Evolutionary conservation across 169 alveolate genomes (phyloP), one percentile per base, ranked within the genome.

Genomic region (Pseudocohnilembus persalinus): DNA sequence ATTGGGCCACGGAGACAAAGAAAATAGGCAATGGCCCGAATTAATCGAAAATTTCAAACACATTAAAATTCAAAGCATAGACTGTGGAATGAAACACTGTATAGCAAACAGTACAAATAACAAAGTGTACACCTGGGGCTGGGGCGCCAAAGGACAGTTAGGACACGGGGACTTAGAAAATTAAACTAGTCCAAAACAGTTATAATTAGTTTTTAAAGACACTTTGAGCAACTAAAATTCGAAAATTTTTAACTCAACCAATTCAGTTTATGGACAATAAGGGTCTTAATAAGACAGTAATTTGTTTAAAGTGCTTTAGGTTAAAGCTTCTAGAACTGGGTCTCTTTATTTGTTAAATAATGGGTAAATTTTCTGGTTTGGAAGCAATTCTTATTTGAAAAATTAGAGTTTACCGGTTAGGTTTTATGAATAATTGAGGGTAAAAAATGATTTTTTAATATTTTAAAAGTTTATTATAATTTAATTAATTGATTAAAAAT

Each of bases 111-210:
- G 94, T 26, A 74, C 94, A 30, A 89, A 93, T 16, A 96, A 95
- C n/a, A 92, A 93, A 77, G 90, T 95, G 0, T 95, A 93, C 83
- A 93, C 96, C 6, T 95, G 98, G 98, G 98, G 98, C 27, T 95
- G 95, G 95, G 97, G 98, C 32, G 87, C 91, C n/a, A 90, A 88
- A 85, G 98, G 98, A n/a, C 91, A 95, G 85, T 87, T 95, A 34
- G 98, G 98, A 0, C 93, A 90, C 77, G 92, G 93, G 68, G 83
- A 87, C 64, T 81, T 74, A 74, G 84, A 88, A 29, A 92, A 93
- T 82, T 92, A 91, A 87, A 49, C 90, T 1, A 80, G 83, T n/a
- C 97, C 97, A 27, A 89, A 90, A 65, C 68, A 49, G 28, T 31
- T 79, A 0, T 28, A 79, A 0, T 1, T 79, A 0, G 1, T 1